phyloP scores from a whole-genome alignment of 441 rosid genomes.

The Oxalis stricta region DNA sequence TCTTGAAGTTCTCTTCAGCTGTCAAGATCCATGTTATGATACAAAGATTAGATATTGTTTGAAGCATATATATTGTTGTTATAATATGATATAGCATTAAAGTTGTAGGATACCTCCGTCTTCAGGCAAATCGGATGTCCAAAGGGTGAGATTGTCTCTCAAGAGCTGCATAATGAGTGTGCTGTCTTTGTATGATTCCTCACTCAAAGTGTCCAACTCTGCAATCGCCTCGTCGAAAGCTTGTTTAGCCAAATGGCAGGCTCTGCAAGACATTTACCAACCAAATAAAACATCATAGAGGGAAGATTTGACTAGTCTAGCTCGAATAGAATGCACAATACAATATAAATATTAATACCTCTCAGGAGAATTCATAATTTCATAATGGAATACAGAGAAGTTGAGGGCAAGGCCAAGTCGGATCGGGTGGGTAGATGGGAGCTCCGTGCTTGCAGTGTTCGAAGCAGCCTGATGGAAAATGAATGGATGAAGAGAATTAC shows the following conservation, averaged over 20 bases:
- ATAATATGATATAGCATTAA: no score
- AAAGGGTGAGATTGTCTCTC: conserved; percentile 96
- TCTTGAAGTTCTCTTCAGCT: conserved; percentile 70
- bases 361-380: conserved; percentile 97
- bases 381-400: conserved; percentile 95
- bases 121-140: conserved; percentile 99
- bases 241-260: conserved; percentile 97
- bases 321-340: no score
- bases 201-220: conserved; percentile 86
- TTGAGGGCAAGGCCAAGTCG: conserved; percentile 98
- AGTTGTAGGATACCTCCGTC: conserved; percentile 74
- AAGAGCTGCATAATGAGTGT: conserved; percentile 94
- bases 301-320: background rate
- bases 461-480: conserved; percentile 57
- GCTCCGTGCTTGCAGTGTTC: conserved; percentile 68
- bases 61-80: no score
- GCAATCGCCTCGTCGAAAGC: conserved; percentile 99
- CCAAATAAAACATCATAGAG: background rate
- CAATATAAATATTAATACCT: conserved; percentile 22
- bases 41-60: no score
- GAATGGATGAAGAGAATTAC: background rate
- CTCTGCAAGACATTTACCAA: conserved; percentile 38
- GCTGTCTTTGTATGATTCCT: conserved; percentile 97
- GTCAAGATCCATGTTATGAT: conserved; percentile 5
- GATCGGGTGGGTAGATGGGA: conserved; percentile 94